A percentile compares a stretch with the other conserved stretches of the same genome.
Conservation (phyloP, 2,329 filamentous ascomycete genomes). For the Alternaria consortialis region DNA sequence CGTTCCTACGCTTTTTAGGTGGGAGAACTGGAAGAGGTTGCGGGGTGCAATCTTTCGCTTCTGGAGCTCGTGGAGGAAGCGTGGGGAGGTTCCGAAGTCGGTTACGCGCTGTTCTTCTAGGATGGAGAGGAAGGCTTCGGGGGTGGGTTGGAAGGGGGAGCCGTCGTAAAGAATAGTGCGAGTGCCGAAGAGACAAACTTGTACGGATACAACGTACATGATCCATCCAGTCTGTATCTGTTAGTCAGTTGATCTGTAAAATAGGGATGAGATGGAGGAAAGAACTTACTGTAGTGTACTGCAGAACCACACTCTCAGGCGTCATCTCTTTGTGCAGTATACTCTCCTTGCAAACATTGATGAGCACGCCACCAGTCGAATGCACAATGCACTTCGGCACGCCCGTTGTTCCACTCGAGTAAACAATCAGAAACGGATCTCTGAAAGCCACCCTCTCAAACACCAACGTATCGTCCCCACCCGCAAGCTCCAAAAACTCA, state of each 20-base stretch:
- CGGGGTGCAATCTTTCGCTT: slow-evolving; percentile 70
- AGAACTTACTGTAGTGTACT: slow-evolving; percentile 63
- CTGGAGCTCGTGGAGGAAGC: slow-evolving; percentile 78
- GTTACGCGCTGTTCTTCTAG: slow-evolving; percentile 72
- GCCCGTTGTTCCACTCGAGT: slow-evolving; percentile 82
- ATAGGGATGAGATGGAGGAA: neutral
- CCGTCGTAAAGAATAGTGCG: slow-evolving; percentile 81
- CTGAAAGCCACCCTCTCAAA: slow-evolving; percentile 73
- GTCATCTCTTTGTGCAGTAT: slow-evolving; percentile 60
- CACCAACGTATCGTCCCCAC: slow-evolving; percentile 53
- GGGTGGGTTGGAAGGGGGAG: slow-evolving; percentile 77
- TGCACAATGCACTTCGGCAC: slow-evolving; percentile 88
- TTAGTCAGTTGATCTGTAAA: neutral
- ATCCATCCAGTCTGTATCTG: slow-evolving; percentile 68
- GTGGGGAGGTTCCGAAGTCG: slow-evolving; percentile 76
- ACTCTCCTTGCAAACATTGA: slow-evolving; percentile 70
- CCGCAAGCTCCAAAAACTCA: slow-evolving; percentile 52
- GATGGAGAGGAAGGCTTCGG: slow-evolving; percentile 69
- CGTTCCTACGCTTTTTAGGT: slow-evolving; percentile 69
- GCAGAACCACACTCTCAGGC: slow-evolving; percentile 58
- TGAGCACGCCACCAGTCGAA: slow-evolving; percentile 70
- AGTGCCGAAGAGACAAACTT: slow-evolving; percentile 67
- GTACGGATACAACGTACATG: slow-evolving; percentile 77
- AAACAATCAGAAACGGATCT: slow-evolving; percentile 80
- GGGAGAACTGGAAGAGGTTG: slow-evolving; percentile 69